phyloP scores from a whole-genome alignment of 202 grass and related monocot genomes.

The Hordeum pubiflorum region DNA sequence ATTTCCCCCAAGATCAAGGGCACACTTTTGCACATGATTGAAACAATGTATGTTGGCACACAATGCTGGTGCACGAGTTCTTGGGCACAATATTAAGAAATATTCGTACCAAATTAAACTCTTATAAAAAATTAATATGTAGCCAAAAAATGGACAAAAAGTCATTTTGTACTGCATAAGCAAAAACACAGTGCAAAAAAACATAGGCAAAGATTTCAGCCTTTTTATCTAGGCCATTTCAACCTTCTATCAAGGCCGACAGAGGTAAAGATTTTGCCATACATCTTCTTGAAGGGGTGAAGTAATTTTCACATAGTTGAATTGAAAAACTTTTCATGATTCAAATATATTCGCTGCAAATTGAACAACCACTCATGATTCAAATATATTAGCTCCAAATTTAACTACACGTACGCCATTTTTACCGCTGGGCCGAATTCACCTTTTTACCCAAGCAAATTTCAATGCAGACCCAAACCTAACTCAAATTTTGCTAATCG shows the following conservation, averaged over 20 bases:
- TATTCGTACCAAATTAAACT: not conserved
- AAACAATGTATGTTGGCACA: not conserved
- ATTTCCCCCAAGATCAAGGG: not conserved
- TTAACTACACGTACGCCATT: rapidly evolving
- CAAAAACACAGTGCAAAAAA: too few relatives aligned
- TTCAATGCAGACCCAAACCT: not conserved
- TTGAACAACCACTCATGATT: not conserved
- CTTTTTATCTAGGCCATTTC: not conserved
- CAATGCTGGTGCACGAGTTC: too few relatives aligned
- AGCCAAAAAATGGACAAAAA: not conserved
- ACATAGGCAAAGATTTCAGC: not conserved
- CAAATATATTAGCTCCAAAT: not conserved
- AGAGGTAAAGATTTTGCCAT: not conserved
- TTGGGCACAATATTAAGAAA: not conserved
- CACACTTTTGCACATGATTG: not conserved
- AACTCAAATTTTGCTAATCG: not conserved
- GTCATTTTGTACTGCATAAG: not conserved
- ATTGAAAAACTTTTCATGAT: too few relatives aligned
- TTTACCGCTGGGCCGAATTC: not conserved
- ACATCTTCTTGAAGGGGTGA: not conserved
- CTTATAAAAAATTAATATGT: not conserved
- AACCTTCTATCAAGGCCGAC: not conserved
- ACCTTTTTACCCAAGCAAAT: not conserved
- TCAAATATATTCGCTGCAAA: not conserved
- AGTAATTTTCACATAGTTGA: not conserved